Evolutionary conservation across 352 stramenopile genomes (phyloP), one percentile per base, ranked within the genome.

Genomic region (Halophytophthora polymorphica): DNA sequence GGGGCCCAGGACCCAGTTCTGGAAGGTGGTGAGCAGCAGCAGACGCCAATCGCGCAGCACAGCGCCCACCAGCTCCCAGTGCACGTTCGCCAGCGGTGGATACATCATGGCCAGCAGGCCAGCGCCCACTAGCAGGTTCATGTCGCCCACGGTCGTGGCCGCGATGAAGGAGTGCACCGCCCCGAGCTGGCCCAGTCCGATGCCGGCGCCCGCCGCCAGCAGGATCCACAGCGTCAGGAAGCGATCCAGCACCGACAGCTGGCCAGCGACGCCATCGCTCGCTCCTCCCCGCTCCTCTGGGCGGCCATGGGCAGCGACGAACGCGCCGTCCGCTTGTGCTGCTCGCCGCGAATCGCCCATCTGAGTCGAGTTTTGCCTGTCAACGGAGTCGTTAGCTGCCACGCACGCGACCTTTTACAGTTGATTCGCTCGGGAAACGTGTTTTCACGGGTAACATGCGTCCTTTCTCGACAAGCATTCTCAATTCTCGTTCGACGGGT

Each of bases 211-310:
- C 0, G 71, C 77, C 0, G 77, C 66, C 14, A 79, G 23, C 14
- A 77, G 43, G 61, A 88, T 85, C 74, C 74, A 88, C 17, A 88
- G 61, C 58, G 77, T 57, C 25, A 88, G 59, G 55, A 83, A 71
- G 7, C 68, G 72, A 40, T 86, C 71, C 18, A 88, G 70, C 23
- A 66, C 31, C 21, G 62, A 81, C 34, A 88, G 63, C 42, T 71
- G 53, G 12, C 10, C 29, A 14, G 36, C 55, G 31, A 62, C 37
- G 40, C 42, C 43, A 17, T 34, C 48, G 48, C 21, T 43, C 38
- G 38, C 25, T 31, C 25, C 25, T 31, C 8, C 25, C 25, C 8
- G 25, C 25, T 31, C 4, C 25, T 31, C 25, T 31, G 25, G 25
- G 25, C 25, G 8, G 25, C 8, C 25, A 31, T 31, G 25, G 8